Base-by-base conservation (phyloP, 805 yeast species). In the Cyberlindnera americana region DNA sequence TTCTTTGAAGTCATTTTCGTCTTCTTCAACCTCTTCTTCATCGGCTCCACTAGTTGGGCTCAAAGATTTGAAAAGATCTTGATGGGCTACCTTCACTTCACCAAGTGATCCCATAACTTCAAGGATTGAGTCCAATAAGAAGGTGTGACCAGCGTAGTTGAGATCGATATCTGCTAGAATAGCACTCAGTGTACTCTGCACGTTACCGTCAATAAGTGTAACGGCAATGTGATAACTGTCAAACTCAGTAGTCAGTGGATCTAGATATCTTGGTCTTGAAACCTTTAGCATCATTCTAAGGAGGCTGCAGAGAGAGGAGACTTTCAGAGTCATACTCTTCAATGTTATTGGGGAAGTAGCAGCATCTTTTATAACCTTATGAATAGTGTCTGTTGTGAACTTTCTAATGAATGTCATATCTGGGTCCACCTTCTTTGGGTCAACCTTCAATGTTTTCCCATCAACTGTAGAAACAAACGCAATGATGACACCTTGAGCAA, bases 321-420 rank as follows among this genome's bases (percentile, higher is more conserved):
- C 57, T 49, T 77, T 77, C 4, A 77, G 68, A 49, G 81, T 81
- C n/a, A 75, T 61, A 1, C 57, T 50, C n/a, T 65, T 60, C 13
- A 77, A 65, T 4, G 62, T 46, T 2, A 62, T 61, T 1, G 56
- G 46, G 2, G 72, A 61, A 0, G 53, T 36, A 14, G 61, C 60
- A 0, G 77, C 64, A 4, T 81, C 88, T 37, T 71, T 77, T 32
- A 87, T 54, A 0, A 78, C 77, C 47, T 78, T 83, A 25, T 76
- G 67, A 4, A 87, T 60, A 0, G 80, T 70, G 47, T 89, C 96
- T 17, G 79, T 73, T 2, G 86, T 75, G 55, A 83, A 84, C 51
- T 78, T 81, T 41, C 96, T 66, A 21, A 88, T 78, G 53, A 82
- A 80, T 0, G 77, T 68, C 74, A 87, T 72, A 45, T 83, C 89